A percentile compares a stretch with the other conserved stretches of the same genome.
phyloP scores from a whole-genome alignment of 371 early-diverging fungal species.

The Haplosporangium sp. region DNA sequence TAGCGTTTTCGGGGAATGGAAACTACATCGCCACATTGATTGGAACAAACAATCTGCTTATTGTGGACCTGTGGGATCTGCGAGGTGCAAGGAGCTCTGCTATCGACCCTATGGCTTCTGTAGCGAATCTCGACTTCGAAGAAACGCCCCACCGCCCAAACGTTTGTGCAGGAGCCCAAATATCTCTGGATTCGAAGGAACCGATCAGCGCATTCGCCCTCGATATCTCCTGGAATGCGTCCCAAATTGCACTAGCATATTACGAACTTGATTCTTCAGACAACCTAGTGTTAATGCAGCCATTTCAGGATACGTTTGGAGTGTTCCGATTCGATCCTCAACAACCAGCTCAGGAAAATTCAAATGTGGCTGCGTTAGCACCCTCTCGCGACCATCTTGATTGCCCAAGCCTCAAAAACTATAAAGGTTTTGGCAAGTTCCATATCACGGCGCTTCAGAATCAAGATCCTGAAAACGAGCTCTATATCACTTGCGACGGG shows the following conservation, averaged over 20 bases:
- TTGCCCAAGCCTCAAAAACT: neutral
- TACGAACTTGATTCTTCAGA: too few relatives aligned
- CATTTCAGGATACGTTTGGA: neutral
- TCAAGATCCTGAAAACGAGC: neutral
- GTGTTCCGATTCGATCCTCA: neutral
- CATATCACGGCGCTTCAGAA: neutral
- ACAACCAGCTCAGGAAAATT: too few relatives aligned
- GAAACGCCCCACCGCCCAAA: too few relatives aligned
- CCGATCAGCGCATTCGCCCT: neutral
- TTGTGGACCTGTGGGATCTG: neutral
- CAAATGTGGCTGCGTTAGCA: neutral
- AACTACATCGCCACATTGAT: neutral
- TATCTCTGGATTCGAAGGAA: neutral
- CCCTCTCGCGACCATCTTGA: neutral
- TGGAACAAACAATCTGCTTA: neutral
- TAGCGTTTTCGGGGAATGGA: slow-evolving; percentile 1
- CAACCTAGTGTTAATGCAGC: neutral
- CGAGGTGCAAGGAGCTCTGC: neutral
- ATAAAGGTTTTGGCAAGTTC: neutral
- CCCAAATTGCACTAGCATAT: neutral
- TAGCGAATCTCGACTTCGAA: too few relatives aligned
- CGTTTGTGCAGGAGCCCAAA: too few relatives aligned
- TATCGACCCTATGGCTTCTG: too few relatives aligned
- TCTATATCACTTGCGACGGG: neutral
- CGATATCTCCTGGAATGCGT: neutral